phyloP scores from a whole-genome alignment of 805 yeast genomes.

The Metschnikowia proteae region DNA sequence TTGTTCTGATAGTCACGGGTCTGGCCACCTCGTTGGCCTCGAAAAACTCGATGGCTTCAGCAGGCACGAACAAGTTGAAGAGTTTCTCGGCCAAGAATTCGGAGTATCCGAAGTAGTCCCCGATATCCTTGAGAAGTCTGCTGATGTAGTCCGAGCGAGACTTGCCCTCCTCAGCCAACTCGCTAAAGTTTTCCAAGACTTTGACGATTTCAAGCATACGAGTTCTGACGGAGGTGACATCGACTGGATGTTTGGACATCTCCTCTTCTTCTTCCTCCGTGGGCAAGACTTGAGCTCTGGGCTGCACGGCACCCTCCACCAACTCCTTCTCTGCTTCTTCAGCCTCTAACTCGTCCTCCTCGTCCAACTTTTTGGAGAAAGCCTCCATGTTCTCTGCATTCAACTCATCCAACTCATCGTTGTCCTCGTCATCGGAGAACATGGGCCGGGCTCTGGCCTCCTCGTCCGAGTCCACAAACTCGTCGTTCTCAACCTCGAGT shows the following conservation, averaged over 20 bases:
- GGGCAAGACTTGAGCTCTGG: constrained; percentile 76
- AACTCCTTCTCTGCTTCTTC: constrained; percentile 52
- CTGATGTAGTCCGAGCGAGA: constrained; percentile 80
- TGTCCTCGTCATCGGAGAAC: constrained; percentile 73
- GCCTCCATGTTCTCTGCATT: constrained; percentile 85
- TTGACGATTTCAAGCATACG: constrained; percentile 94
- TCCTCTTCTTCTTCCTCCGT: constrained; percentile 60
- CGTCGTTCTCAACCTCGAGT: constrained; percentile 31
- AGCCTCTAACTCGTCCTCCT: constrained; percentile 46
- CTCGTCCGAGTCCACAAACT: constrained; percentile 55
- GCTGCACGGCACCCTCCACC: constrained; percentile 51
- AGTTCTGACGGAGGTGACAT: constrained; percentile 78
- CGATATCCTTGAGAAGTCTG: constrained; percentile 78
- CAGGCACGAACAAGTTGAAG: constrained; percentile 85
- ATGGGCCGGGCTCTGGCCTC: constrained; percentile 60
- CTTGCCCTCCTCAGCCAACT: constrained; percentile 76
- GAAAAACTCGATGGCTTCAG: constrained; percentile 96
- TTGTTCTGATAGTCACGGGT: constrained; percentile 97
- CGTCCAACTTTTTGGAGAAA: constrained; percentile 63
- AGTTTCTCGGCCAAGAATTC: constrained; percentile 90
- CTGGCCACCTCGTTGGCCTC: constrained; percentile 98
- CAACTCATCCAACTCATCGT: constrained; percentile 53
- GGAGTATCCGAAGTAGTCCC: constrained; percentile 91
- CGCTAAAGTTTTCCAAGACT: constrained; percentile 86
- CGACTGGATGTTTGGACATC: constrained; percentile 55